Evolutionary conservation across 768 basidiomycete species (phyloP).

Genomic region (Fomitopsis pulvina): DNA sequence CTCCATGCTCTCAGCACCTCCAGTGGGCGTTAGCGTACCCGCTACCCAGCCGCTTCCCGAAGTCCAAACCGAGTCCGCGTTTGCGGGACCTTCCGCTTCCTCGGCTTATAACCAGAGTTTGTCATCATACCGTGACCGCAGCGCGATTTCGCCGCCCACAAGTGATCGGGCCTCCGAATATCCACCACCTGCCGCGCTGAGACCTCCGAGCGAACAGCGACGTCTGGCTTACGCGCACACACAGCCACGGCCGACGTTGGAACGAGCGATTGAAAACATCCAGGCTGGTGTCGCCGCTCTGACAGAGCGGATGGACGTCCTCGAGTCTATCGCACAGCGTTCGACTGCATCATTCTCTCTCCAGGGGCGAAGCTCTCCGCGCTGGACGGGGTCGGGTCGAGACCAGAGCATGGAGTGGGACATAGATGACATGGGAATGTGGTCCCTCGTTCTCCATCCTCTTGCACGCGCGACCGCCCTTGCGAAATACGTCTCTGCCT

Average conservation of each 20-base stretch:
- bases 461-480: conserved; percentile 43
- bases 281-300: conserved; percentile 80
- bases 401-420: conserved; percentile 40
- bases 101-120: conserved; percentile 25
- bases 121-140: not conserved
- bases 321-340: conserved; percentile 39
- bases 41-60: conserved; percentile 64
- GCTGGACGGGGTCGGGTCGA: conserved; percentile 7
- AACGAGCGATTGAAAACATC: conserved; percentile 71
- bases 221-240: conserved; percentile 22
- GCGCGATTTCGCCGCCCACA: conserved; percentile 11
- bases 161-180: conserved; percentile 4
- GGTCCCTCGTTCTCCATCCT: conserved; percentile 68
- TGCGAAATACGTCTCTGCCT: conserved; percentile 44
- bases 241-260: conserved; percentile 40
- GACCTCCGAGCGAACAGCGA: conserved; percentile 11
- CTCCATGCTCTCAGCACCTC: conserved; percentile 47
- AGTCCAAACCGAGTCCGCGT: conserved; percentile 71
- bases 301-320: conserved; percentile 52
- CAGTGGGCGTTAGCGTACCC: conserved; percentile 36
- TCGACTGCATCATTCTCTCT: conserved; percentile 30
- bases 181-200: conserved; percentile 4
- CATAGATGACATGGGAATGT: conserved; percentile 77
- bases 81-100: conserved; percentile 37
- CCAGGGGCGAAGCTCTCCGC: conserved; percentile 17